Percentiles rank a stretch among this genome's conserved stretches.
phyloP scores from a whole-genome alignment of 371 early-diverging fungal species.

The Coemansia sp. region DNA sequence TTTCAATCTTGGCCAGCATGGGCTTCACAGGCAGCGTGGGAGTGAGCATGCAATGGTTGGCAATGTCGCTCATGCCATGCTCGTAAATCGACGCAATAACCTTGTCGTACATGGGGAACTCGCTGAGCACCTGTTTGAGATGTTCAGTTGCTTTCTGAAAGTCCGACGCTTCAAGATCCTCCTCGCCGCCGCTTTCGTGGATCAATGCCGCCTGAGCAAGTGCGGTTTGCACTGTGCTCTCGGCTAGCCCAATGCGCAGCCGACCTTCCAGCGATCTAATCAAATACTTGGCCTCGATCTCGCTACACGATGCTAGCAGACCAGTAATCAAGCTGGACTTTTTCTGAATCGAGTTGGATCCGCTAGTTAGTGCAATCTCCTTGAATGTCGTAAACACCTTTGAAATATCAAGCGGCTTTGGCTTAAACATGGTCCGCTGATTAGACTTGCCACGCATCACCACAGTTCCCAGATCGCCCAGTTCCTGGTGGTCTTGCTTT shows the following conservation, averaged over 20 bases:
- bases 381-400: conserved; percentile 86
- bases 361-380: conserved; percentile 82
- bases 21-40: conserved; percentile 99
- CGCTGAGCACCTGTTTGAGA: conserved; percentile 85
- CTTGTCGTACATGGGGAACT: conserved; percentile 81
- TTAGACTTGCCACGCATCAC: conserved; percentile 82
- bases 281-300: conserved; percentile 90
- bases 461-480: conserved; percentile 93
- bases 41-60: conserved; percentile 77
- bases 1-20: conserved; percentile 99
- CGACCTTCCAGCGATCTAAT: conserved; percentile 95
- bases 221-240: conserved; percentile 88
- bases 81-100: conserved; percentile 85
- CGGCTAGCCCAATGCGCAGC: conserved; percentile 96
- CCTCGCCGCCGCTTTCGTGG: conserved; percentile 26
- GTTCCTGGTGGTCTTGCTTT: conserved; percentile 72
- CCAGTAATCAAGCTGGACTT: conserved; percentile 85
- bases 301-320: conserved; percentile 80
- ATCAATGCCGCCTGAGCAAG: conserved; percentile 68
- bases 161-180: conserved; percentile 58
- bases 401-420: conserved; percentile 77
- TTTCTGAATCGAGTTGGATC: conserved; percentile 61
- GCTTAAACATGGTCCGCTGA: conserved; percentile 73
- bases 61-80: conserved; percentile 67
- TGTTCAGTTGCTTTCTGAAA: conserved; percentile 71